These are phyloP conservation scores for Carex sylvatica DNA, from an alignment of 202 grass and related monocot genomes.

Conservation along the genomic window DNA sequence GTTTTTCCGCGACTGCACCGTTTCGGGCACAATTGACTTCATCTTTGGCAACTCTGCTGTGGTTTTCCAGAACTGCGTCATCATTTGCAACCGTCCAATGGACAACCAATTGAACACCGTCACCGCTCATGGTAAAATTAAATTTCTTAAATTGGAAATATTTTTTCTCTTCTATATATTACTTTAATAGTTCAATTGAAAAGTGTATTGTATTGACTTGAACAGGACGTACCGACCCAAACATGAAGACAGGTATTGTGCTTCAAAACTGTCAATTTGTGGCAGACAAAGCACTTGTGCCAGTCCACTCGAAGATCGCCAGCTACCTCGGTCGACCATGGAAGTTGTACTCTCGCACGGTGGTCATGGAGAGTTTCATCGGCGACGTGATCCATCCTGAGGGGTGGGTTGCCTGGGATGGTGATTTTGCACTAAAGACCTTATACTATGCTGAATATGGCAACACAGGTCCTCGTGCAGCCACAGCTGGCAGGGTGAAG, in stretches of 20 bases:
- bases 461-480: conserved; percentile 55
- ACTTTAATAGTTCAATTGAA: background rate
- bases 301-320: conserved; percentile 27
- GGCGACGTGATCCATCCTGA: conserved; percentile 59
- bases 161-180: background rate
- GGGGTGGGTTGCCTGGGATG: conserved; percentile 59
- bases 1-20: conserved; percentile 73
- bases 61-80: conserved; percentile 75
- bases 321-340: conserved; percentile 74
- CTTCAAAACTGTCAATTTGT: conserved; percentile 66
- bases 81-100: conserved; percentile 56
- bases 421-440: conserved; percentile 49
- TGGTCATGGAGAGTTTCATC: conserved; percentile 64
- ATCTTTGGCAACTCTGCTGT: conserved; percentile 85
- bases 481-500: conserved; percentile 49
- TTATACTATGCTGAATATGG: conserved; percentile 76
- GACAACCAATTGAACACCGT: conserved; percentile 61
- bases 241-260: conserved; percentile 67
- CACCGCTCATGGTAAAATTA: conserved; percentile 50
- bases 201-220: background rate
- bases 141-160: background rate
- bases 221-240: conserved; percentile 43
- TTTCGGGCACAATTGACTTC: conserved; percentile 70
- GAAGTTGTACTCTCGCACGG: conserved; percentile 56
- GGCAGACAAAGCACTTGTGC: conserved; percentile 39